Evolutionary conservation across 2,329 filamentous ascomycete species (phyloP).

Genomic region (Fusarium sp.): DNA sequence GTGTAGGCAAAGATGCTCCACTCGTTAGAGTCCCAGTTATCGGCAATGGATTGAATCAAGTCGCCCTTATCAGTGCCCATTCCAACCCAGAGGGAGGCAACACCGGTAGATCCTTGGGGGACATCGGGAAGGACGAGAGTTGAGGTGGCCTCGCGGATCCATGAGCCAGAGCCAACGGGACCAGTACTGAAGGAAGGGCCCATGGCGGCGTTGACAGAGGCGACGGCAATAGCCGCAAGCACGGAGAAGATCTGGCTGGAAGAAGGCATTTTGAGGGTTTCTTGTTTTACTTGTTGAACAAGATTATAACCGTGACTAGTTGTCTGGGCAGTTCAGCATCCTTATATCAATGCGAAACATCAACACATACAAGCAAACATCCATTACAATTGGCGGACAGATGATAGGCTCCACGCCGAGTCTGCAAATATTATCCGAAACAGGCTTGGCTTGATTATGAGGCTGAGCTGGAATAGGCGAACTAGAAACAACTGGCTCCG

Average conservation of each 20-base stretch:
- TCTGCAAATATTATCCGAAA: background rate
- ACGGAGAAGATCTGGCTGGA: conserved; percentile 27
- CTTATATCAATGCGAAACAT: background rate
- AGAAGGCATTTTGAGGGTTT: conserved; percentile 31
- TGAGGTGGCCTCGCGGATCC: conserved; percentile 57
- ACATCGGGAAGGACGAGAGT: conserved; percentile 56
- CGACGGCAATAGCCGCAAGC: conserved; percentile 32
- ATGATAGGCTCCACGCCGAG: conserved; percentile 1
- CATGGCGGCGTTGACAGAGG: conserved; percentile 45
- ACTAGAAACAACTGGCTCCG: background rate
- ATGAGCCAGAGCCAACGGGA: conserved; percentile 54
- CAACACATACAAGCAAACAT: background rate
- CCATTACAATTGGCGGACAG: conserved; percentile 11
- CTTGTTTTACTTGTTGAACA: background rate
- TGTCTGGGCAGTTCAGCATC: background rate
- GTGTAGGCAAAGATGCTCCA: conserved; percentile 60
- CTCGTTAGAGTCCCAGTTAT: conserved; percentile 46
- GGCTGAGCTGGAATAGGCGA: too few relatives aligned
- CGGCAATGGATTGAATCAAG: conserved; percentile 60
- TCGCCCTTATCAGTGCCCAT: conserved; percentile 61
- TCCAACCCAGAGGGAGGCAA: conserved; percentile 59
- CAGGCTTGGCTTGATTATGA: accelerated
- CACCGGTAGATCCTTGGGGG: conserved; percentile 52
- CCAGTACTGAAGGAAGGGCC: conserved; percentile 58
- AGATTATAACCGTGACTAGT: background rate